Evolutionary conservation across 2,329 filamentous ascomycete genomes (phyloP).

Genomic region (Penicillium sclerotigenum): DNA sequence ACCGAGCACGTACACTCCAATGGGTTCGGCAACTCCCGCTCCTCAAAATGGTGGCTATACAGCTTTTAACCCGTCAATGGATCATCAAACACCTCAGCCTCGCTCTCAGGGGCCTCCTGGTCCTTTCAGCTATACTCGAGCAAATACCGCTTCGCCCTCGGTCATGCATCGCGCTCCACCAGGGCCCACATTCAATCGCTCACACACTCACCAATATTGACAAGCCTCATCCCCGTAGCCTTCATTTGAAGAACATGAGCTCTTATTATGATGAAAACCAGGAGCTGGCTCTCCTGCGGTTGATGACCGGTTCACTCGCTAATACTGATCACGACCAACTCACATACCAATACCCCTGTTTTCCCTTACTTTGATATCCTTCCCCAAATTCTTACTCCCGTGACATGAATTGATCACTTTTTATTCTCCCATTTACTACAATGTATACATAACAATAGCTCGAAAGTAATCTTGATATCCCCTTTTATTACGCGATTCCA

Average conservation of each 20-base stretch:
- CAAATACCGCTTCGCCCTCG: conserved; percentile 22
- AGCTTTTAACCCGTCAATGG: conserved; percentile 22
- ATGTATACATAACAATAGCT: background rate
- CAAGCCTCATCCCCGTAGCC: background rate
- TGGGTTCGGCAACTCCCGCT: conserved; percentile 6
- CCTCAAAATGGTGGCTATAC: conserved; percentile 19
- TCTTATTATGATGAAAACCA: conserved; percentile 19
- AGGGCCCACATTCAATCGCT: conserved; percentile 23
- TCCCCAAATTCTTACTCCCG: background rate
- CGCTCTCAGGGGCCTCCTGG: conserved; percentile 1
- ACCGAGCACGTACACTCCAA: conserved; percentile 16
- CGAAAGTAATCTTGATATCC: background rate
- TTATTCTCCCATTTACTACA: background rate
- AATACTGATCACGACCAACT: conserved; percentile 18
- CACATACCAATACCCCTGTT: conserved; percentile 14
- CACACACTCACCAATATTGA: conserved; percentile 23
- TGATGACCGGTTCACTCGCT: conserved; percentile 23
- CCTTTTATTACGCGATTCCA: background rate
- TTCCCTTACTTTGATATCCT: conserved; percentile 5
- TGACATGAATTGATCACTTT: background rate
- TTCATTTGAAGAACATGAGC: background rate
- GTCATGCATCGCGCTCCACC: conserved; percentile 23
- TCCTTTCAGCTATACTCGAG: conserved; percentile 19
- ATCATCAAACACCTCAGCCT: conserved; percentile 10
- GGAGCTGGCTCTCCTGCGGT: conserved; percentile 28